These are phyloP conservation scores for Pharnaceum exiguum DNA, from an alignment of 148 eudicot species.

Conservation along the genomic window DNA sequence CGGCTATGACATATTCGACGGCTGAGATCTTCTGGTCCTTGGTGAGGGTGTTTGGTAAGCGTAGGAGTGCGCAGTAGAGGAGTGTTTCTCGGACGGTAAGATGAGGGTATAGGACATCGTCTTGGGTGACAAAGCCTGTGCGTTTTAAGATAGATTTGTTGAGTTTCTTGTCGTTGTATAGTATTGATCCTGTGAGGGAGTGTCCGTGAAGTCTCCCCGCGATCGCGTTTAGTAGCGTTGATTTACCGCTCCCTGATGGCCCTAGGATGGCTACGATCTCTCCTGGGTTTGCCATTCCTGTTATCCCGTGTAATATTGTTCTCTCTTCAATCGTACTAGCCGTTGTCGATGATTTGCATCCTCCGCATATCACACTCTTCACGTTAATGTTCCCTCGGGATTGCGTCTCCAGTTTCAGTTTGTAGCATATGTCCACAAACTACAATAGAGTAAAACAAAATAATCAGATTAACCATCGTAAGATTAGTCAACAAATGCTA, in stretches of 20 bases:
- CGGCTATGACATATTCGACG: constrained; percentile 52
- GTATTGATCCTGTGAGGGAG: constrained; percentile 55
- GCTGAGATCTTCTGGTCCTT: constrained; percentile 27
- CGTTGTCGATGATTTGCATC: constrained; percentile 5
- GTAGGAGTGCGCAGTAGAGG: constrained; percentile 56
- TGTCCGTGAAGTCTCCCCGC: constrained; percentile 54
- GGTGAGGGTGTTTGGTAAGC: constrained; percentile 43
- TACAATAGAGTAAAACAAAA: constrained; percentile 18
- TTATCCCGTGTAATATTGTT: constrained; percentile 51
- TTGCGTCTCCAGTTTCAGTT: constrained; percentile 37
- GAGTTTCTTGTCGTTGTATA: constrained; percentile 42
- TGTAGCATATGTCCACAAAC: constrained; percentile 73
- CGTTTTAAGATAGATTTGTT: constrained; percentile 35
- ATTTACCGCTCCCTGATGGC: constrained; percentile 95
- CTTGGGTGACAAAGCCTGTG: constrained; percentile 86
- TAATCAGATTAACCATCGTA: constrained; percentile 1
- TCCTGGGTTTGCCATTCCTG: constrained; percentile 74
- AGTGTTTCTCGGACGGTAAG: constrained; percentile 78
- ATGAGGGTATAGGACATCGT: constrained; percentile 76
- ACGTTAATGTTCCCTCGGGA: constrained; percentile 6
- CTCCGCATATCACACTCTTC: constrained; percentile 18
- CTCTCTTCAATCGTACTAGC: constrained; percentile 28
- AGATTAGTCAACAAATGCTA: background rate
- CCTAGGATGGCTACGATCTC: constrained; percentile 83
- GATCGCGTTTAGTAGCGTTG: constrained; percentile 69